These are phyloP conservation scores for Eragrostis curvula DNA, from an alignment of 176 grass and related monocot genomes.

Conservation along the genomic window DNA sequence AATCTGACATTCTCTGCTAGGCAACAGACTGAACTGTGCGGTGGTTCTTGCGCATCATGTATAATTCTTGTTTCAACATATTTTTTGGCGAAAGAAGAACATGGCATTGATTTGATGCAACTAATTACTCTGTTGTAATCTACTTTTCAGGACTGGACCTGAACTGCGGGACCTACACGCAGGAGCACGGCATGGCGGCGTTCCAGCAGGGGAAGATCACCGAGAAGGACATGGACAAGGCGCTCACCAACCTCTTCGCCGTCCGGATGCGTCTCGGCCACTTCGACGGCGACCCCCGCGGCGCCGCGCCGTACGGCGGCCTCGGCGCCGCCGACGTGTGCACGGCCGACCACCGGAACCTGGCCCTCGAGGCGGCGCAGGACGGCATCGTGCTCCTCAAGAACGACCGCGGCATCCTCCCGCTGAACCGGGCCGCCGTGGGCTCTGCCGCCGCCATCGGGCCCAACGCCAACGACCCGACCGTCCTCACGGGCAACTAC, in stretches of 20 bases:
- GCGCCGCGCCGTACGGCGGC: constrained; percentile 33
- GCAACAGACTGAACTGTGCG: no score
- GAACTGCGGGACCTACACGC: constrained; percentile 63
- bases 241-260: constrained; percentile 61
- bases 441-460: constrained; percentile 60
- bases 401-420: constrained; percentile 54
- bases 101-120: no score
- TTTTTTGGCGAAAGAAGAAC: no score
- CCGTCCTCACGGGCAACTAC: constrained; percentile 67
- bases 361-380: constrained; percentile 66
- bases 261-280: constrained; percentile 70
- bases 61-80: no score
- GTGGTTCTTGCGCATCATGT: no score
- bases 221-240: constrained; percentile 63
- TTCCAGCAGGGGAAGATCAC: constrained; percentile 49
- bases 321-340: constrained; percentile 58
- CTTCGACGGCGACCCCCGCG: constrained; percentile 69
- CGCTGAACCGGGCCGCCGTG: constrained; percentile 23
- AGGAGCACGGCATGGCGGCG: constrained; percentile 56
- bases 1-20: no score
- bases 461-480: constrained; percentile 50
- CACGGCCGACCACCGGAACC: constrained; percentile 48
- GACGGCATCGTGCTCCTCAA: constrained; percentile 87
- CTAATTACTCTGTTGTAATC: no score
- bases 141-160: constrained; percentile 64